Conservation (phyloP, 1,139 yeast genomes). For the Candida freyschussii region DNA sequence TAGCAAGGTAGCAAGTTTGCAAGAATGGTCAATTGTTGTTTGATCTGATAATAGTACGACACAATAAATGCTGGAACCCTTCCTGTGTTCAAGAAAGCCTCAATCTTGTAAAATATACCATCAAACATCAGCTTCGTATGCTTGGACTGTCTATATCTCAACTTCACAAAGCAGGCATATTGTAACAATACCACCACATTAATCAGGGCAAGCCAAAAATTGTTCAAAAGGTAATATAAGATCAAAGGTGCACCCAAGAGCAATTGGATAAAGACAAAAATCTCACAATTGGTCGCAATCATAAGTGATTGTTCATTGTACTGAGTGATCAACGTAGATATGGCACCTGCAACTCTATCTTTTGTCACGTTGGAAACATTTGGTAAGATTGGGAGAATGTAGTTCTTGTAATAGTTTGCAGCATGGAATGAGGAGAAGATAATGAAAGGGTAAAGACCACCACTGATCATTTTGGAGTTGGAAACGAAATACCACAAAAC, state of each 20-base stretch:
- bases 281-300: slow-evolving; percentile 69
- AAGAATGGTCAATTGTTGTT: slow-evolving; percentile 28
- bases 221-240: slow-evolving; percentile 30
- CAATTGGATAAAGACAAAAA: slow-evolving; percentile 50
- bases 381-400: slow-evolving; percentile 54
- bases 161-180: slow-evolving; percentile 55
- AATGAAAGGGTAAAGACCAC: slow-evolving; percentile 48
- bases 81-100: slow-evolving; percentile 53
- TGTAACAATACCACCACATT: slow-evolving; percentile 49
- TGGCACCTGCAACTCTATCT: slow-evolving; percentile 33
- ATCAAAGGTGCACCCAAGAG: slow-evolving; percentile 34
- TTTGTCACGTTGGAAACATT: slow-evolving; percentile 37
- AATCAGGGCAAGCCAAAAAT: slow-evolving; percentile 58
- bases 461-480: slow-evolving; percentile 47
- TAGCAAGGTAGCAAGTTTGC: slow-evolving; percentile 13
- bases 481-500: slow-evolving; percentile 47
- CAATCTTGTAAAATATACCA: slow-evolving; percentile 62
- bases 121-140: slow-evolving; percentile 69
- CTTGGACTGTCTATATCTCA: slow-evolving; percentile 75
- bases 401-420: slow-evolving; percentile 60
- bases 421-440: slow-evolving; percentile 72
- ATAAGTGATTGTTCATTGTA: slow-evolving; percentile 70
- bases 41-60: slow-evolving; percentile 54
- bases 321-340: slow-evolving; percentile 52
- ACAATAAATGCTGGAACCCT: slow-evolving; percentile 53